Evolutionary conservation across 2,329 filamentous ascomycete genomes (phyloP).

Genomic region (Ascochyta rabiei): DNA sequence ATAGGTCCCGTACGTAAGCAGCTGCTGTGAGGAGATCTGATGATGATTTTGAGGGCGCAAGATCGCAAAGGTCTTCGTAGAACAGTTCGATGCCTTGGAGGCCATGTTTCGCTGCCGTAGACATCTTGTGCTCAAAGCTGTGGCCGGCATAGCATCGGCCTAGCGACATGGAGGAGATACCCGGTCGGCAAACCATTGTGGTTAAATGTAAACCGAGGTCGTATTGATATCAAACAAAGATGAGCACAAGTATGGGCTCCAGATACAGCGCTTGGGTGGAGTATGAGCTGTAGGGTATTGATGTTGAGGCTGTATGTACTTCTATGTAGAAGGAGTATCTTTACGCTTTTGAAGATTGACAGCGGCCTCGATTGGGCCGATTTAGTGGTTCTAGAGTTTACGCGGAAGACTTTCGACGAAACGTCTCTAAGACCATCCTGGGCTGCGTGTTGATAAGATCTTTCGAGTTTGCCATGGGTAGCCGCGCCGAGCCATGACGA

Average conservation of each 20-base stretch:
- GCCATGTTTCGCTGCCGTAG: conserved; percentile 68
- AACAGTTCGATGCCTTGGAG: conserved; percentile 77
- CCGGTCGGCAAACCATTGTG: conserved; percentile 62
- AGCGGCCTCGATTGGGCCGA: neutral
- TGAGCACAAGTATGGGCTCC: neutral
- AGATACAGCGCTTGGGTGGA: neutral
- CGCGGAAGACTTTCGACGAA: conserved; percentile 9
- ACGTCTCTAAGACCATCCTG: conserved; percentile 10
- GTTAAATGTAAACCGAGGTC: neutral
- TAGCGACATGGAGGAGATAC: conserved; percentile 78
- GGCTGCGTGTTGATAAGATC: conserved; percentile 9
- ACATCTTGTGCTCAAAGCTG: conserved; percentile 68
- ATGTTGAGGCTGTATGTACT: neutral
- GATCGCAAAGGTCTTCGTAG: conserved; percentile 73
- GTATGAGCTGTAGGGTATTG: neutral
- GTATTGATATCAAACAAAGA: neutral
- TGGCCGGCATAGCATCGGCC: conserved; percentile 73
- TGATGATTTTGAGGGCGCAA: conserved; percentile 56
- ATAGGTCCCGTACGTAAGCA: conserved; percentile 61
- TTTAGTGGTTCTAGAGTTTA: conserved; percentile 14
- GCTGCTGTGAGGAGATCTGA: conserved; percentile 65
- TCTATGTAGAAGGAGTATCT: conserved; percentile 1
- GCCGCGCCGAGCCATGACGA: conserved; percentile 14
- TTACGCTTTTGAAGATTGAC: conserved; percentile 14
- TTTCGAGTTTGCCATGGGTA: conserved; percentile 15